Evolutionary conservation across 306 rosid genomes (phyloP), one percentile per base, ranked within the genome.

Genomic region (Prunus fruticosa): DNA sequence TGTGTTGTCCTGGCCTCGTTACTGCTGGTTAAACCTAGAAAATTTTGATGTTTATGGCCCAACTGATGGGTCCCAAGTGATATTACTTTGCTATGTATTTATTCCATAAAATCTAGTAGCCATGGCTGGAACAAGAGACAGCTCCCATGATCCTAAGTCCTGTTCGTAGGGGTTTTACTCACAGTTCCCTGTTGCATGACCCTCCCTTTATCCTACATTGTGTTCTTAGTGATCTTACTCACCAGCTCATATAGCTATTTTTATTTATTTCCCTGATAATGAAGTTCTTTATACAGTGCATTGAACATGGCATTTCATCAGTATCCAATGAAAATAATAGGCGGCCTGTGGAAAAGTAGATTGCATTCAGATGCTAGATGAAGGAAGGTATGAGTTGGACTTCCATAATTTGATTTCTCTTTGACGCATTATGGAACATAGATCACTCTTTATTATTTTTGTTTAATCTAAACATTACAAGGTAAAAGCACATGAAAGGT

Each of bases 231-330:
- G 20, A 25, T 49, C 34, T 3, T 70, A 50, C 30, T 45, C 41
- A 58, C 23, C 64, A 57, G 62, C 71, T 23, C 65, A n/a, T n/a
- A 25, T 25, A 15, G 19, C 23, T 67, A 38, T 65, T 58, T 58
- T 1, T 72, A 16, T 63, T 19, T 50, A 45, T 56, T 72, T 52
- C 46, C 69, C 56, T 34, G 46, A 28, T 50, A 20, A 79, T 62
- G 14, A 22, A 2, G 43, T 56, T 19, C 25, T 58, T 54, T 20
- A 34, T 80, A 3, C 76, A 84, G 90, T 76, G 84, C 23, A 87
- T 87, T 41, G 88, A 87, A 74, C 79, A 79, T 50, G 90, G 90
- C 64, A 87, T 74, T 69, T 73, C 86, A 28, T 72, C 84, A 1
- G 56, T 57, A 22, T 65, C 81, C 64, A 73, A 65, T 2, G 68